phyloP scores from a whole-genome alignment of 164 flowering plant species.

The Vitis labrusca region DNA sequence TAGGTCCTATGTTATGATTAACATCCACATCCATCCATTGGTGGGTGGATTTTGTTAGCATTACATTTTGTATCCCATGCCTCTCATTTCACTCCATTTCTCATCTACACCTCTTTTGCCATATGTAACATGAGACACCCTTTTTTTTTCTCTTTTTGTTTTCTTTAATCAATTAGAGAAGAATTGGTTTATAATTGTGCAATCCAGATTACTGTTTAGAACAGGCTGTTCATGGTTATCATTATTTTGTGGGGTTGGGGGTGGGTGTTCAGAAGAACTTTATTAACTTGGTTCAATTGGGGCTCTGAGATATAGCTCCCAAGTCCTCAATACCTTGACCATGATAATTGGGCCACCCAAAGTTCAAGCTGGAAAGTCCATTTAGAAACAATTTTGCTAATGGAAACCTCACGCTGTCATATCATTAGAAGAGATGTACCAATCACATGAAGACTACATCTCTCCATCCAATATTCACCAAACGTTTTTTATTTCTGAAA shows the following conservation, averaged over 20 bases:
- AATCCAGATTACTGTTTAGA: not conserved
- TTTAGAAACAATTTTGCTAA: not conserved
- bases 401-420: not conserved
- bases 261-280: too few relatives aligned
- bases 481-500: constrained; percentile 1
- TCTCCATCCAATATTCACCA: constrained; percentile 21
- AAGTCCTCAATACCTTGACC: too few relatives aligned
- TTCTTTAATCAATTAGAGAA: too few relatives aligned
- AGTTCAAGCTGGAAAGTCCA: too few relatives aligned
- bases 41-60: not conserved
- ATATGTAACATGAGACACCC: not conserved
- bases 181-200: too few relatives aligned
- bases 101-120: not conserved
- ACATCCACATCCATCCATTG: too few relatives aligned
- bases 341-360: too few relatives aligned
- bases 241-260: too few relatives aligned
- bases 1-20: not conserved
- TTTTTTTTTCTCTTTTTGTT: too few relatives aligned
- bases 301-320: too few relatives aligned
- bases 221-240: too few relatives aligned
- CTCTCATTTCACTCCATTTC: not conserved
- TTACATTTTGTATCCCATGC: not conserved
- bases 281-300: too few relatives aligned
- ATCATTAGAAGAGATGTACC: constrained; percentile 28
- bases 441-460: constrained; percentile 21